Conservation (phyloP, 768 basidiomycete species). For the Lactarius evosmus region DNA sequence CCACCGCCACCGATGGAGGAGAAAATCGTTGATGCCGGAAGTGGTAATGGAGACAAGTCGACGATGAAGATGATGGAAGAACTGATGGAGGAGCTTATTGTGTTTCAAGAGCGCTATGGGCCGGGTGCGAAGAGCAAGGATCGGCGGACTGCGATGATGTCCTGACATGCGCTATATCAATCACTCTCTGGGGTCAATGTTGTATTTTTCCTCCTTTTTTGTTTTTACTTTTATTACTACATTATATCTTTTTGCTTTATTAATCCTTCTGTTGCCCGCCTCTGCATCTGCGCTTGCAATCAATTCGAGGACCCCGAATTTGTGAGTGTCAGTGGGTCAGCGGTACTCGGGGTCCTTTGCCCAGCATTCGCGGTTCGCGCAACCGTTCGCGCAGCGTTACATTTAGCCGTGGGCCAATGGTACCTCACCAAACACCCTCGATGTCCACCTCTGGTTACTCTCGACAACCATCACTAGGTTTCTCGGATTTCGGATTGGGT, state of each 20-base stretch:
- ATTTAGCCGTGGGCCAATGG: background rate
- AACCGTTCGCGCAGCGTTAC: background rate
- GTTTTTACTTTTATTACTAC: slow-evolving; percentile 28
- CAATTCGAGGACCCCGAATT: background rate
- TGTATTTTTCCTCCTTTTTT: slow-evolving; percentile 1
- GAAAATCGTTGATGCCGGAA: slow-evolving; percentile 7
- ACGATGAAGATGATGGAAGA: slow-evolving; percentile 89
- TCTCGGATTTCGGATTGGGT: slow-evolving; percentile 41
- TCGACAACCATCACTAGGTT: slow-evolving; percentile 31
- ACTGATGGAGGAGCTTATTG: slow-evolving; percentile 84
- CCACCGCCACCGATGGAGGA: slow-evolving; percentile 30
- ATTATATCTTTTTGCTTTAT: slow-evolving; percentile 27
- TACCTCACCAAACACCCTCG: too few species aligned
- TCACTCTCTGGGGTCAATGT: slow-evolving; percentile 9
- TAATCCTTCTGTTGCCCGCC: background rate
- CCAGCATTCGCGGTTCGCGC: background rate
- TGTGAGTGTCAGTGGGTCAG: background rate
- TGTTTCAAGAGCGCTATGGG: slow-evolving; percentile 87
- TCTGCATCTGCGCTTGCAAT: background rate
- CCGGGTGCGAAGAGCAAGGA: slow-evolving; percentile 45
- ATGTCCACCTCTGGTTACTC: slow-evolving; percentile 15
- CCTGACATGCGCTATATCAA: slow-evolving; percentile 28
- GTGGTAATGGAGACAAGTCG: slow-evolving; percentile 25
- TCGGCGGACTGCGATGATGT: slow-evolving; percentile 34
- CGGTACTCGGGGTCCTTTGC: background rate